Percentiles rank a stretch among this genome's conserved stretches.
Conservation (phyloP, 768 basidiomycete species). For the Termitomyces sp. region DNA sequence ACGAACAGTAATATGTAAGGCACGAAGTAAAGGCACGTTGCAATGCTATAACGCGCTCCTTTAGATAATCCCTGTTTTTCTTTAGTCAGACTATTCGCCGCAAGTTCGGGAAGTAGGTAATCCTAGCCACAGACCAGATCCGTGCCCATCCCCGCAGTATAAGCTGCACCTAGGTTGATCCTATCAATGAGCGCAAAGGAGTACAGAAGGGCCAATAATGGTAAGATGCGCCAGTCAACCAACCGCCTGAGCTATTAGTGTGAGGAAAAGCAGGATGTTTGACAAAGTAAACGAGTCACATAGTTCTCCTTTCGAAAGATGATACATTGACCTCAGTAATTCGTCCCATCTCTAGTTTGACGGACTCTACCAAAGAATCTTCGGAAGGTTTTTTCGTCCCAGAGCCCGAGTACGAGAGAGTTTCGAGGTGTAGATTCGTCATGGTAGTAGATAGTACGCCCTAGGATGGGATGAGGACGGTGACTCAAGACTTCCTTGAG, state of each 20-base stretch:
- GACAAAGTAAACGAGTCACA: slow-evolving; percentile 20
- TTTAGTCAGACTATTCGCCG: slow-evolving; percentile 6
- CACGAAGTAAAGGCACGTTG: slow-evolving; percentile 38
- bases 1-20: slow-evolving; percentile 40
- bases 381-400: slow-evolving; percentile 8
- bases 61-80: slow-evolving; percentile 23
- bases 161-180: slow-evolving; percentile 37
- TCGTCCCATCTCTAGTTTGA: slow-evolving; percentile 11
- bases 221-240: slow-evolving; percentile 38
- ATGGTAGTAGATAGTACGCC: slow-evolving; percentile 2
- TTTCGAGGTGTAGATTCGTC: slow-evolving; percentile 8
- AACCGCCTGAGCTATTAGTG: slow-evolving; percentile 24
- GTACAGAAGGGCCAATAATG: slow-evolving; percentile 35
- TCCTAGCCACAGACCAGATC: slow-evolving; percentile 24
- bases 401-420: slow-evolving; percentile 9
- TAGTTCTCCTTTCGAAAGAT: slow-evolving; percentile 32
- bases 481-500: not conserved
- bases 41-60: slow-evolving; percentile 34
- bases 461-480: not conserved
- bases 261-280: not conserved
- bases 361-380: slow-evolving; percentile 8
- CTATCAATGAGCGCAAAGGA: slow-evolving; percentile 40
- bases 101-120: not conserved
- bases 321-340: slow-evolving; percentile 14
- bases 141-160: slow-evolving; percentile 38